Percentiles rank a stretch among this genome's conserved stretches.
Evolutionary conservation across 805 yeast species (phyloP).

Genomic region (Yueomyces sinensis): DNA sequence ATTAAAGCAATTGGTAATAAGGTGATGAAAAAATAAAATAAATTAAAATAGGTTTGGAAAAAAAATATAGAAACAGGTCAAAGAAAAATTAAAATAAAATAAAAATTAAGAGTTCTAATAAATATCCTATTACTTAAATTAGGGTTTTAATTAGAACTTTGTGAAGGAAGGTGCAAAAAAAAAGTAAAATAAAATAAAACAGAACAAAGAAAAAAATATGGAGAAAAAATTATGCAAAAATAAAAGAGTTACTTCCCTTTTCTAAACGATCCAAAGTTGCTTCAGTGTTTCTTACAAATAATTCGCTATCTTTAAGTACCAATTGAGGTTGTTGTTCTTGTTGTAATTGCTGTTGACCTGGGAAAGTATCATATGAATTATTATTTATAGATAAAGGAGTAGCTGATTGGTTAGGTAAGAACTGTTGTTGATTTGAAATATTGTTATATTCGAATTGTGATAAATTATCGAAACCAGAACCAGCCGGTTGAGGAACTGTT

Average conservation of each 20-base stretch:
- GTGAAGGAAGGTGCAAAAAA: neutral
- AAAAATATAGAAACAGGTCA: neutral
- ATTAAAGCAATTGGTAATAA: too few relatives aligned
- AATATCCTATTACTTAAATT: too few relatives aligned
- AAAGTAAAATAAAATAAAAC: neutral
- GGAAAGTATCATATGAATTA: neutral
- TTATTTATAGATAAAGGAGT: neutral
- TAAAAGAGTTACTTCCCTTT: conserved; percentile 13
- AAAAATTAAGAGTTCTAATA: neutral
- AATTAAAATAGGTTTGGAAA: neutral
- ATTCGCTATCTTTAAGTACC: conserved; percentile 4
- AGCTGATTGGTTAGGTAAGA: neutral
- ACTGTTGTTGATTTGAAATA: neutral
- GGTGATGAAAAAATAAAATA: too few relatives aligned
- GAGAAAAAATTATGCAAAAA: neutral
- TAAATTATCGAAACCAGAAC: neutral
- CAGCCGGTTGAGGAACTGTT: neutral
- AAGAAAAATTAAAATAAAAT: neutral
- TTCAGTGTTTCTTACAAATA: conserved; percentile 3
- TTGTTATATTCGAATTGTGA: conserved; percentile 1
- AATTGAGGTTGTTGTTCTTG: conserved; percentile 2
- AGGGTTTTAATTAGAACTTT: neutral
- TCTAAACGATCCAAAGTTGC: conserved; percentile 11
- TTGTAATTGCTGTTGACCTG: too few relatives aligned
- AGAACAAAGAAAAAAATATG: neutral